These are phyloP conservation scores for Berkeleyomyces basicola DNA, from an alignment of 2,329 filamentous ascomycete species.

Conservation along the genomic window DNA sequence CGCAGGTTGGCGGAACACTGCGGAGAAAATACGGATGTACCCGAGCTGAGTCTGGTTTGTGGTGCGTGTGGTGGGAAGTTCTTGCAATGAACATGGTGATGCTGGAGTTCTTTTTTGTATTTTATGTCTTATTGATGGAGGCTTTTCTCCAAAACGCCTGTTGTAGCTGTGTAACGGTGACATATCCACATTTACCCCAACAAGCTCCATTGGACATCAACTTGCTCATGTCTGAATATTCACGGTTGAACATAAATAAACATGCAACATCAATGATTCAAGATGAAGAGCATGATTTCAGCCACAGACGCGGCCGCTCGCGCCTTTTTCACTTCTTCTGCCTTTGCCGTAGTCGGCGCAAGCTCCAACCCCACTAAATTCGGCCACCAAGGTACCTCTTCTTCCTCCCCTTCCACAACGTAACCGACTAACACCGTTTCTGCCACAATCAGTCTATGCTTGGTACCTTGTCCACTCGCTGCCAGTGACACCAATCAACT, in stretches of 20 bases:
- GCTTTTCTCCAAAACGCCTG: background rate
- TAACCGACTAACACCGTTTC: background rate
- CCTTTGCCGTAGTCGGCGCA: constrained; percentile 80
- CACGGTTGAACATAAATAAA: too few species aligned
- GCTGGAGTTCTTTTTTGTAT: background rate
- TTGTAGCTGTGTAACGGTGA: background rate
- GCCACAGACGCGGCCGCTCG: constrained; percentile 51
- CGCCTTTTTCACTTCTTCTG: constrained; percentile 62
- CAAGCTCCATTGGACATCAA: background rate
- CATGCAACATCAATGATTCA: background rate
- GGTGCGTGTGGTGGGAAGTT: constrained; percentile 10
- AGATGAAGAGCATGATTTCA: constrained; percentile 1
- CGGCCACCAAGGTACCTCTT: constrained; percentile 62
- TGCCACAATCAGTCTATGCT: constrained; percentile 47
- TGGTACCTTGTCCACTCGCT: constrained; percentile 74
- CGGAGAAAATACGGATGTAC: background rate
- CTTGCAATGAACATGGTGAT: constrained; percentile 1
- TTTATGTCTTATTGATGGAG: background rate
- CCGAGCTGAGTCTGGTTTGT: constrained; percentile 1
- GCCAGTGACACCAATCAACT: constrained; percentile 72
- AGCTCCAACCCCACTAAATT: constrained; percentile 73
- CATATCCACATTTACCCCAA: background rate
- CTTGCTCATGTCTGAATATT: too few species aligned
- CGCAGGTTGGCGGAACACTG: background rate
- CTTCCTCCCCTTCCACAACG: background rate